These are phyloP conservation scores for Pilobolus umbonatus DNA, from an alignment of 192 early-diverging fungal species.

Conservation along the genomic window DNA sequence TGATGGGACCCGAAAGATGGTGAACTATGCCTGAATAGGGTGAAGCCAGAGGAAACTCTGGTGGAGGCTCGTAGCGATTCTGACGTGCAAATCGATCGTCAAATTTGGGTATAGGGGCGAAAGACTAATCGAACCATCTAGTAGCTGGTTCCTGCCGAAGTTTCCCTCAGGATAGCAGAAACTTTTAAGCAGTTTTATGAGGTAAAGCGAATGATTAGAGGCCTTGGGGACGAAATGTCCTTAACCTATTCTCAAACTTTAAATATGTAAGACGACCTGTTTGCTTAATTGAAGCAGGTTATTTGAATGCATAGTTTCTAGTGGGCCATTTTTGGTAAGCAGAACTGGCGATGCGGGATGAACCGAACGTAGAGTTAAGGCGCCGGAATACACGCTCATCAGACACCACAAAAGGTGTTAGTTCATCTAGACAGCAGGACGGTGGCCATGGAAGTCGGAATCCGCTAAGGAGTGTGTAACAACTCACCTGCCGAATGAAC, in stretches of 20 bases:
- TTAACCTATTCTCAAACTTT: conserved; percentile 75
- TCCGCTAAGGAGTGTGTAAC: conserved; percentile 74
- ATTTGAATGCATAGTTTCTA: conserved; percentile 74
- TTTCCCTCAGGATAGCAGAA: conserved; percentile 81
- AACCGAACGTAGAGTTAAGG: conserved; percentile 74
- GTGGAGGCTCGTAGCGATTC: conserved; percentile 73
- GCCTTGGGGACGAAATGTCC: conserved; percentile 65
- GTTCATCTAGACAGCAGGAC: conserved; percentile 66
- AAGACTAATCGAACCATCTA: conserved; percentile 84
- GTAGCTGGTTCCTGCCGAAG: conserved; percentile 82
- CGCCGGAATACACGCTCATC: conserved; percentile 45
- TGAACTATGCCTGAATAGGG: conserved; percentile 80
- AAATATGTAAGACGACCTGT: conserved; percentile 71
- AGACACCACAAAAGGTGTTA: not conserved
- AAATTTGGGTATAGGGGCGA: conserved; percentile 80
- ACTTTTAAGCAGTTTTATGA: conserved; percentile 69
- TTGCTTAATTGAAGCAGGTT: conserved; percentile 64
- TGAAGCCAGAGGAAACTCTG: conserved; percentile 78
- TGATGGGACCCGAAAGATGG: conserved; percentile 77
- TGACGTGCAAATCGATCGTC: conserved; percentile 76
- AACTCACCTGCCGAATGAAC: conserved; percentile 55
- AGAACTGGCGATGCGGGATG: conserved; percentile 83
- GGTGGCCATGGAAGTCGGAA: conserved; percentile 83
- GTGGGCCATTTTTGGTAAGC: conserved; percentile 87
- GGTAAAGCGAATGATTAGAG: conserved; percentile 81